Base-by-base conservation (phyloP, 495 filamentous ascomycete genomes). In the Penicillium soppii region DNA sequence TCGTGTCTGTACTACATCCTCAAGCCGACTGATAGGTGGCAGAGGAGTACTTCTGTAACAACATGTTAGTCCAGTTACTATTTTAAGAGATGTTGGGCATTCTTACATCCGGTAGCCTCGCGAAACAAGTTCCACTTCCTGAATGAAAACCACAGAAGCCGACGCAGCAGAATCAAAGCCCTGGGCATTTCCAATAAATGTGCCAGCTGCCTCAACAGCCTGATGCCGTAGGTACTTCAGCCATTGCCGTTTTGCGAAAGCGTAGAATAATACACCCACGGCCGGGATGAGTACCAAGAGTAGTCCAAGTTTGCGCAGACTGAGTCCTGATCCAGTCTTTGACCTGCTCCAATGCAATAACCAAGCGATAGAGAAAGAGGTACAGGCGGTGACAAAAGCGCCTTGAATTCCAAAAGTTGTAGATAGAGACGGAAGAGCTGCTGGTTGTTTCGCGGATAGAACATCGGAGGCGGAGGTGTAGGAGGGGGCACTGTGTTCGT, bases 101-200 rank as follows among this genome's bases (percentile, higher is more conserved):
- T 36, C 84, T 74, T 71, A 92, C 90, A 98, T 82, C 66, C 89
- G 81, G 66, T 97, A 98, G 42, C 94, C 94, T 57, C 92, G 82
- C 32, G 92, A 92, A 10, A 97, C 92, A 42, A 97, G 77, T 69
- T 97, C 94, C 16, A 97, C 92, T 67, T 98, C 94, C 71, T 97
- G 92, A 52, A 98, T 88, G 43, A 97, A 81, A 26, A 86, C 86
- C 26, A 98, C 75, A 2, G 91, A 87, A 21, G 90, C 84, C 44
- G 86, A 86, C 27, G 82, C 86, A 25, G 88, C 85, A 25, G 85
- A 82, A 67, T 97, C 91, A 53, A 95, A 91, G 19, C 87, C 84
- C 56, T 94, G 92, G 32, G 90, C 83, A 54, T 82, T 84, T 21
- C 82, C 74, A 48, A 95, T 84, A 51, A 97, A 87, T 0, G 68